Base-by-base conservation (phyloP, 148 eudicot species). In the Persicaria maculosa region DNA sequence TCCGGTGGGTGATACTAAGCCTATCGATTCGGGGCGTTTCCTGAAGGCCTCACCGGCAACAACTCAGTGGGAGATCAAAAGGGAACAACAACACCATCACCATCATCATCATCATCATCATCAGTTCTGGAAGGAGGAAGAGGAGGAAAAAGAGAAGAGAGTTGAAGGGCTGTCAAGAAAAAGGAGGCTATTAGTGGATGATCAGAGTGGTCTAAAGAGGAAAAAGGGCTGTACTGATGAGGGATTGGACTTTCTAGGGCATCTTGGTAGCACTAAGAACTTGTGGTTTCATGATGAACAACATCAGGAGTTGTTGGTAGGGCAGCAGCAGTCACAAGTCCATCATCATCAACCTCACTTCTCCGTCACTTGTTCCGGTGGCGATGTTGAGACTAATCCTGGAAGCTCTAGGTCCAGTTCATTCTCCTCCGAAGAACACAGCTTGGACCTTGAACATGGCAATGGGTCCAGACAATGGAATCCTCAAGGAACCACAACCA, bases 381-480 rank as follows among this genome's bases (percentile, higher is more conserved):
- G 84, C 20, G 93, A 85, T 71, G 93, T 85, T 44, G 82, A 86
- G 59, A 86, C 81, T 71, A 40, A 40, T 65, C 70, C 73, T 17
- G 73, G 31, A 45, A 46, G 52, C 16, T 19, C 73, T 4, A 47
- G 54, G n/a, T 71, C 73, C 2, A 71, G 86, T 15, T 91, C 97
- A 0, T 89, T 92, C 74, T 82, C 98, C 22, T 90, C 92, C 9
- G 93, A 84, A 71, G 89, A 87, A 69, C 92, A 79, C 17, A 85
- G 89, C 70, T 76, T 72, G 83, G 81, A 77, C 79, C 80, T 20
- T 65, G 86, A 82, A 43, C 80, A 73, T 74, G 92, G 97, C n/a
- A 87, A 91, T 77, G 96, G 93, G 62, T 86, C 93, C 31, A 46
- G 73, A 47, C 54, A 22, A 2, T 71, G 52, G 19, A 85, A 80